Evolutionary conservation across 202 grass and related monocot species (phyloP), one percentile per base, ranked within the genome.

Genomic region (Eragrostis tef): DNA sequence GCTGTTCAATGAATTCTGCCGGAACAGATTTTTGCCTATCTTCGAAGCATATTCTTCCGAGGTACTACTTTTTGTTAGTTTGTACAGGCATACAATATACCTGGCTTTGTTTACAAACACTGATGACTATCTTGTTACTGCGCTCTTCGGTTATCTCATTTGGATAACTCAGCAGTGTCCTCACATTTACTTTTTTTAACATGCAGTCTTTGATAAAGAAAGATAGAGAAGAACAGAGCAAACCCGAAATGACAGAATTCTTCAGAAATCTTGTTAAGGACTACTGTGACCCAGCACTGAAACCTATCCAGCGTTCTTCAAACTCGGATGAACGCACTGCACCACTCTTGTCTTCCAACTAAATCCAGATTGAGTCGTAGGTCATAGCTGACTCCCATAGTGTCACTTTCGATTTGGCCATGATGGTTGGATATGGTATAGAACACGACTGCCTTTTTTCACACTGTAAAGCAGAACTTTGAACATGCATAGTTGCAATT

Each of bases 171-270:
- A 26, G 5, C 24, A 64, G n/a, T 14, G 10, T 62, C 60, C 21
- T 83, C 51, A 63, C 19, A 17, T 17, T 58, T 74, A 78, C 16
- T 50, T 88, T 50, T 88, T 36, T 79, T 76, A 74, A 19, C 48
- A 47, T 87, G 81, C 75, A 96, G 96, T 86, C 93, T 68, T 77
- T 99, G 87, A 87, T 93, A 79, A 96, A 93, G 70, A 99, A 99
- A 81, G 96, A 99, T 62, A 91, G 78, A 88, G 90, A 89, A 79
- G 91, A 96, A 42, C 82, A 83, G 61, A 86, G 80, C 43, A 89
- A 92, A 66, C 90, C 90, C 49, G 83, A 90, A 46, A 99, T 87
- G 90, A 4, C 31, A 34, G 93, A 84, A 56, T 93, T 99, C 78
- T 99, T 93, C 51, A 80, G 89, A 44, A 90, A 84, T 56, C 85